Base-by-base conservation (phyloP, 2,329 filamentous ascomycete genomes). In the Microsporum audouinii region DNA sequence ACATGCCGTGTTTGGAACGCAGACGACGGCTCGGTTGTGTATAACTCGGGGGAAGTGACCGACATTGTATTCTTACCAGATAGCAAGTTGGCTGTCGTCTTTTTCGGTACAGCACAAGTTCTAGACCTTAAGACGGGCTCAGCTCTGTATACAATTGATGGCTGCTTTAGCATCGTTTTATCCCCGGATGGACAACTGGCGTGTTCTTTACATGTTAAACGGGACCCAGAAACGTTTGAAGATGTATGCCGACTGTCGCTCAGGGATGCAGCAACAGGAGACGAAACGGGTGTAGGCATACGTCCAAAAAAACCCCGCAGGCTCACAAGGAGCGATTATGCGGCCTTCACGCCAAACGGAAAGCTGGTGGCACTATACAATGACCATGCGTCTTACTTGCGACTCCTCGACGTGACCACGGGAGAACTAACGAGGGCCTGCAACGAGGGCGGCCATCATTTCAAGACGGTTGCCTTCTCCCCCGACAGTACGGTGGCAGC, bases 391-490 rank as follows among this genome's bases (percentile, higher is more conserved):
- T 27, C 8, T 17, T 34, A 17, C 27, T 4, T 55, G 14, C 39
- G 39, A n/a, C 41, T 60, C 23, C 55, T 41, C 41, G 34, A 33
- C 10, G 38, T 59, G 14, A 23, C n/a, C 14, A 55, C 60, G 31
- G 60, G 60, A n/a, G 23, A 14, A 29, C 1, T 36, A 10, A 10
- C 55, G 10, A 14, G 45, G 14, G 23, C 39, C 14, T 31, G 43
- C 17, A 29, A n/a, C 34, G 53, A 27, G n/a, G 5, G 49, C 34
- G 27, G 14, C 10, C 23, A 29, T 59, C 8, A 8, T 10, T n/a
- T 55, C 29, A 17, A 27, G 10, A 23, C 43, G 29, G 45, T 60
- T n/a, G 43, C 58, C 23, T 60, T 51, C 45, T 60, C 58, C n/a
- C 45, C 29, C 5, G 45, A 60, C 27, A 10, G 29, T 33, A 17